Conservation (phyloP, 208 protist species). For the Wallacemonas rigidus region DNA sequence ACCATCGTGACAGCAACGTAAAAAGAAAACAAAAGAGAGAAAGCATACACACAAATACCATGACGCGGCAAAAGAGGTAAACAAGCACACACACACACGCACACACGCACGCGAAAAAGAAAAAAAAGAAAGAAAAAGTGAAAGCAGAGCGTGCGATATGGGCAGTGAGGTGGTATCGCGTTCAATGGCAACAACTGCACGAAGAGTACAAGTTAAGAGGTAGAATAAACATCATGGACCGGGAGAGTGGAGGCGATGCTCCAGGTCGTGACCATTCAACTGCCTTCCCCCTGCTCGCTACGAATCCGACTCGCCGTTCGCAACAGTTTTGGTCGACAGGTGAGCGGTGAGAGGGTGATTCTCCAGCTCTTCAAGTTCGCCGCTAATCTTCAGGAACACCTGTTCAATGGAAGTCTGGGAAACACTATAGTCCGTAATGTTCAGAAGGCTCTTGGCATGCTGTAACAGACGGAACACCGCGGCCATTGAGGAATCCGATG, state of each 20-base stretch:
- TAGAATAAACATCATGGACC: no score
- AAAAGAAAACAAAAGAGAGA: conserved; percentile 1
- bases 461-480: conserved; percentile 36
- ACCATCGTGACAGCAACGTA: neutral
- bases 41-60: neutral
- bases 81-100: no score
- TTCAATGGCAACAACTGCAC: no score
- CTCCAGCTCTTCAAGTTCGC: conserved; percentile 19
- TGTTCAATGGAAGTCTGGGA: conserved; percentile 82
- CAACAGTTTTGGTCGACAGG: conserved; percentile 1
- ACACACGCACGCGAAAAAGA: no score
- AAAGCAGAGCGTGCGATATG: no score
- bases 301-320: neutral
- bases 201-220: no score
- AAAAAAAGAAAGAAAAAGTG: no score
- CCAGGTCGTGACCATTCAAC: no score
- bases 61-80: no score
- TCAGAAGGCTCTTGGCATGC: conserved; percentile 18
- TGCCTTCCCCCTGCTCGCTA: no score
- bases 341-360: conserved; percentile 10
- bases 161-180: no score
- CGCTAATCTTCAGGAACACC: conserved; percentile 67
- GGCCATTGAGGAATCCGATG: conserved; percentile 22
- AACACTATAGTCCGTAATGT: conserved; percentile 67
- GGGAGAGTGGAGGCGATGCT: no score